A percentile compares a stretch with the other conserved stretches of the same genome.
Evolutionary conservation across 805 yeast species (phyloP).

Genomic region (Candida palmyrensis): DNA sequence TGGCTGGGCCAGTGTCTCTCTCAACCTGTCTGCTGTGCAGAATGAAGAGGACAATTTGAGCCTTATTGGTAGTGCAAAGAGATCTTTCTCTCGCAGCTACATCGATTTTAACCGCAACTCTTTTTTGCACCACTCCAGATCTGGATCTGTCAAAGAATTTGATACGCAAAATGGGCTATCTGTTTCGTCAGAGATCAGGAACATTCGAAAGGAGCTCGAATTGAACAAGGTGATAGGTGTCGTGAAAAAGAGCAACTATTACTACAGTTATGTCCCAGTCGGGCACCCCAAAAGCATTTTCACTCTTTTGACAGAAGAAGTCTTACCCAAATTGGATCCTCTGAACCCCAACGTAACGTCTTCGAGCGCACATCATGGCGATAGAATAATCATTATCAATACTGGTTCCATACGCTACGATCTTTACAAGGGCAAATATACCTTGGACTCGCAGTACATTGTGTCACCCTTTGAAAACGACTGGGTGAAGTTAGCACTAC

Average conservation of each 20-base stretch:
- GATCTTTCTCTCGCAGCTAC: slow-evolving; percentile 53
- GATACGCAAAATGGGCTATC: slow-evolving; percentile 51
- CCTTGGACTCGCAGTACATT: slow-evolving; percentile 71
- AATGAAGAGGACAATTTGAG: too few relatives aligned
- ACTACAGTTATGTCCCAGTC: slow-evolving; percentile 62
- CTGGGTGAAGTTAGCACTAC: slow-evolving; percentile 67
- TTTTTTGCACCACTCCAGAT: slow-evolving; percentile 57
- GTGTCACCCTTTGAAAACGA: slow-evolving; percentile 81
- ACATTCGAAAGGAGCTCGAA: slow-evolving; percentile 42
- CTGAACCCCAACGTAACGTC: slow-evolving; percentile 4
- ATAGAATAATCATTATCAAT: slow-evolving; percentile 61
- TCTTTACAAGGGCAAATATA: slow-evolving; percentile 77
- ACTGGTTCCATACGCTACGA: slow-evolving; percentile 90
- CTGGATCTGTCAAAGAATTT: slow-evolving; percentile 28
- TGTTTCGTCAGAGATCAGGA: slow-evolving; percentile 40
- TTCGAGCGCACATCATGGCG: too few relatives aligned
- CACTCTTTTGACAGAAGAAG: slow-evolving; percentile 49
- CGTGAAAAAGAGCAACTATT: slow-evolving; percentile 58
- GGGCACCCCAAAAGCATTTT: slow-evolving; percentile 46
- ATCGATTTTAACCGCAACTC: slow-evolving; percentile 78
- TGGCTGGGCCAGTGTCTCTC: slow-evolving; percentile 72
- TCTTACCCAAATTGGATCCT: slow-evolving; percentile 47
- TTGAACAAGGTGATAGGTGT: slow-evolving; percentile 56
- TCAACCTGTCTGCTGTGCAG: slow-evolving; percentile 13
- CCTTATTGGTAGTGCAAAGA: slow-evolving; percentile 5